Base-by-base conservation (phyloP, 1,284 basidiomycete species). In the Tilletia caries region DNA sequence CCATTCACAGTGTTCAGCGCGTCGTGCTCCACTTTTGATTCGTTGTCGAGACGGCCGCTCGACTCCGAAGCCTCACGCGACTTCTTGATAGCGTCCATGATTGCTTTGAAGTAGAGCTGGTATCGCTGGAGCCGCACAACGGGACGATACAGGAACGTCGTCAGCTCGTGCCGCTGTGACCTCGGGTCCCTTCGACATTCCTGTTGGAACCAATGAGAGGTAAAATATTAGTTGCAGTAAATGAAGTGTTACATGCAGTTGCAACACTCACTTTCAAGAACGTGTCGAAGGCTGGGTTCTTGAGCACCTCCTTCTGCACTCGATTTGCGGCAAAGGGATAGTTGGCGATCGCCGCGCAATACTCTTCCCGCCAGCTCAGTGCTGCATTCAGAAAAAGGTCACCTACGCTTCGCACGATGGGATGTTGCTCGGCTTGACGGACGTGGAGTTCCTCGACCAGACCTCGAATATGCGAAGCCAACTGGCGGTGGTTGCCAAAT, bases 41-140 rank as follows among this genome's bases (percentile, higher is more conserved):
- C 71, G 33, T 78, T 77, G 20, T 37, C 32, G 32, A 33, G 20
- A n/a, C 29, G 32, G 20, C 58, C 18, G 5, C 18, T 62, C 27
- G 10, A 33, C 29, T 34, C 32, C 27, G 58, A 20, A 3, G 58
- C 58, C 20, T 62, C 58, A 29, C 32, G 29, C 2, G 81, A 81
- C 67, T 82, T 68, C 37, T 68, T 95, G 33, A 62, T 62, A 29
- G 32, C 74, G 41, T 78, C 76, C 75, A 91, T 88, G 67, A 97
- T 92, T 1, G 92, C 92, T 76, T 94, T 91, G 1, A 98, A 86
- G 12, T 93, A 86, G 0, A 92, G 88, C 8, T 92, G 91, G 80
- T 97, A 97, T 73, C 92, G 91, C 81, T 94, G 92, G 13, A 97
- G 86, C 81, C 95, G 92, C 72, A 93, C 91, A 0, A 91, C 89